Conservation (phyloP, 208 protist species). For the Crithidia bombi region DNA sequence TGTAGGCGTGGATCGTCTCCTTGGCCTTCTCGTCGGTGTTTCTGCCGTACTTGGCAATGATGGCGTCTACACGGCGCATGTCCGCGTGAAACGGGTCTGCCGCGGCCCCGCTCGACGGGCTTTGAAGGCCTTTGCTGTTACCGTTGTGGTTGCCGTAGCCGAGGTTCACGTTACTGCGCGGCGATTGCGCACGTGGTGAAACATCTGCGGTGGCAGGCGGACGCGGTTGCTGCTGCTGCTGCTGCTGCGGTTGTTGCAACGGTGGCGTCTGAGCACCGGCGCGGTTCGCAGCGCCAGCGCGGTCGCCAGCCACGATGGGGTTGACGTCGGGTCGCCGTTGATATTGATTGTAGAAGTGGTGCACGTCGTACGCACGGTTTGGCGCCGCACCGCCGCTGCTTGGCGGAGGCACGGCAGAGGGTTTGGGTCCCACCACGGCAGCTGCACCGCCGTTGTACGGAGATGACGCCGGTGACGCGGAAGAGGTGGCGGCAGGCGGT, state of each 20-base stretch:
- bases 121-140: neutral
- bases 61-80: constrained; percentile 82
- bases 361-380: constrained; percentile 19
- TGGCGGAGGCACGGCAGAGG: constrained; percentile 13
- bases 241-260: constrained; percentile 13
- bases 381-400: constrained; percentile 1
- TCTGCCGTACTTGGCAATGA: constrained; percentile 79
- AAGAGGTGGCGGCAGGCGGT: neutral
- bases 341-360: constrained; percentile 24
- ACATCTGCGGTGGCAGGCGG: constrained; percentile 4
- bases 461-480: constrained; percentile 11
- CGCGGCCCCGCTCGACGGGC: constrained; percentile 15
- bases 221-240: constrained; percentile 5
- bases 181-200: constrained; percentile 14
- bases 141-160: constrained; percentile 19
- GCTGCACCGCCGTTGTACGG: constrained; percentile 6
- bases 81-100: constrained; percentile 49
- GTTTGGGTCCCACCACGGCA: constrained; percentile 50
- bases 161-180: constrained; percentile 27
- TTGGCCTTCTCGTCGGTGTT: constrained; percentile 71
- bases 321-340: constrained; percentile 12
- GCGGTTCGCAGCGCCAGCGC: constrained; percentile 2
- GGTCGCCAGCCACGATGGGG: constrained; percentile 15
- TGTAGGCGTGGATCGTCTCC: constrained; percentile 89
- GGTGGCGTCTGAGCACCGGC: neutral